Evolutionary conservation across 306 rosid genomes (phyloP).

Genomic region (Carpinus fangiana): DNA sequence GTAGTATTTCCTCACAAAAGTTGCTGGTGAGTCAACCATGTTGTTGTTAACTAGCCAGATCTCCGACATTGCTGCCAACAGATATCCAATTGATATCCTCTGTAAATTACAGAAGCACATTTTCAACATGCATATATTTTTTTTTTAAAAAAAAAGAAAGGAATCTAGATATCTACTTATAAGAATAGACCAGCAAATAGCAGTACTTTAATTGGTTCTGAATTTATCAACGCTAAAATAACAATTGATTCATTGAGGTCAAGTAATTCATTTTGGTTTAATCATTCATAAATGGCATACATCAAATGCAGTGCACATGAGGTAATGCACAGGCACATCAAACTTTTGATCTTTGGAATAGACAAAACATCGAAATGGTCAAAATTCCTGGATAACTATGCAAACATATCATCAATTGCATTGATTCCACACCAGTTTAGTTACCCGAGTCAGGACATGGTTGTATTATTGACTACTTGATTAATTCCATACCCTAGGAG

Average conservation of each 20-base stretch:
- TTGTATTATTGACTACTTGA: not conserved
- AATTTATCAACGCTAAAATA: not conserved
- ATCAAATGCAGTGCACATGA: not conserved
- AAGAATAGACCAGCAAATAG: slow-evolving; percentile 27
- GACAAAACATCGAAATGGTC: not conserved
- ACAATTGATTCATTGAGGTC: not conserved
- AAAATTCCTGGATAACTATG: not conserved
- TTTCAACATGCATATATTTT: slow-evolving; percentile 11
- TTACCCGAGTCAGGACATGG: not conserved
- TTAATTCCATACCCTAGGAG: not conserved
- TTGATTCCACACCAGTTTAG: not conserved
- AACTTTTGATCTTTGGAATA: not conserved
- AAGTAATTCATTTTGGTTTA: not conserved
- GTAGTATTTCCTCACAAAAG: slow-evolving; percentile 67
- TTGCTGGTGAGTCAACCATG: slow-evolving; percentile 51
- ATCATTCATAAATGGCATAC: not conserved
- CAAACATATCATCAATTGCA: not conserved
- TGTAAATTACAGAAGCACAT: slow-evolving; percentile 35
- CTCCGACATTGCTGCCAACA: slow-evolving; percentile 68
- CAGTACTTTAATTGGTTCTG: not conserved
- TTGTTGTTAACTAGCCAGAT: slow-evolving; percentile 64
- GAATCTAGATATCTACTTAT: slow-evolving; percentile 1
- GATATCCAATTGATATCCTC: slow-evolving; percentile 81
- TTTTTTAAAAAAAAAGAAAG: not conserved
- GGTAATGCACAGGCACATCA: not conserved